Base-by-base conservation (phyloP, 2,329 filamentous ascomycete genomes). In the Ophiostoma montium region DNA sequence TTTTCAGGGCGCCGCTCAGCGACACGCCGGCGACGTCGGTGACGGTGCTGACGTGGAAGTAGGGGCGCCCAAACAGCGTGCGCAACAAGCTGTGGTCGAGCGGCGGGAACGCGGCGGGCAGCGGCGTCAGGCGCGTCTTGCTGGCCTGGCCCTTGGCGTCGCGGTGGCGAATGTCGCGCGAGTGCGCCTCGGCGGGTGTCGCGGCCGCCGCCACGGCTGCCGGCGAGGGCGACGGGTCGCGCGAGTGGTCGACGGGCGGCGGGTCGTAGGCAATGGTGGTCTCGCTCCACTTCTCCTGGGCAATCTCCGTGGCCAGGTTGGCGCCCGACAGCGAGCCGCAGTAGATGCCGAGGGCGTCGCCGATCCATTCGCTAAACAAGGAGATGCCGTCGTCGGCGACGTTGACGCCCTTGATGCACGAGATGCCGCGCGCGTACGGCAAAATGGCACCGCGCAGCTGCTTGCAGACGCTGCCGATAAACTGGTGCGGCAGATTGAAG, bases 361-460 rank as follows among this genome's bases (percentile, higher is more conserved):
- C 89, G 61, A 98, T 98, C 65, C 84, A 87, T 68, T 98, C 92
- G 49, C 86, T 94, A 70, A 98, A 95, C 49, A 98, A 76, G 59
- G 81, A 82, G 57, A 96, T 81, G 49, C 85, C 86, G 46, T 86
- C 80, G 59, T 90, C 84, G 4, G 84, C 82, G 32, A 98, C 92
- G 58, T 94, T 85, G 53, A 98, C 89, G 58, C 92, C 92, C 73
- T 98, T 98, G 70, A 96, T 95, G 67, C 92, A 98, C 62, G 87
- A 94, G 61, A 98, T 88, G 52, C 88, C 92, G 54, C 94, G 80
- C 23, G 92, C 90, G 60, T 81, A 96, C 7, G 92, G 92, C 30
- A 95, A 68, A 56, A 95, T 94, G 59, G 95, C 82, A 53, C 90
- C 92, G 60, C 83, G 75, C 54, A 98, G 73, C 63, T 88, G 81